phyloP scores from a whole-genome alignment of 2,329 filamentous ascomycete species.

The Rutstroemia sp. region DNA sequence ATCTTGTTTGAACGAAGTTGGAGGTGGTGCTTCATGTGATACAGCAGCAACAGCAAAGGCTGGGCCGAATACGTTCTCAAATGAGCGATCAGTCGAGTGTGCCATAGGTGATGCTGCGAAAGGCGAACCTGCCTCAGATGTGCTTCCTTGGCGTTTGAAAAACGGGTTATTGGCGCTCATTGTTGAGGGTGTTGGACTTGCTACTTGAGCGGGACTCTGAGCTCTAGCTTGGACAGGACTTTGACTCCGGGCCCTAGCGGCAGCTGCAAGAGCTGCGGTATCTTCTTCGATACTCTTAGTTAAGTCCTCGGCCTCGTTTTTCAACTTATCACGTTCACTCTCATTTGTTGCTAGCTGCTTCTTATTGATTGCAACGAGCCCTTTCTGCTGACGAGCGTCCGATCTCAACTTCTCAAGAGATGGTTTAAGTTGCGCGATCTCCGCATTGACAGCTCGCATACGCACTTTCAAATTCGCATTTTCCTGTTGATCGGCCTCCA shows the following conservation, averaged over 20 bases:
- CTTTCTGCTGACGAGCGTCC: constrained; percentile 91
- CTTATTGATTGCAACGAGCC: constrained; percentile 95
- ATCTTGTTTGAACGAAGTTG: constrained; percentile 52
- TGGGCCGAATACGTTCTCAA: constrained; percentile 81
- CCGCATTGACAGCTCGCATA: constrained; percentile 74
- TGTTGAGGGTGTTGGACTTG: constrained; percentile 62
- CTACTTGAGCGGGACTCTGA: constrained; percentile 41
- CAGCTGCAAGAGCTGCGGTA: constrained; percentile 44
- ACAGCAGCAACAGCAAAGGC: constrained; percentile 43
- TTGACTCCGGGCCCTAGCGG: constrained; percentile 28
- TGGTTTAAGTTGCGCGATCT: constrained; percentile 77
- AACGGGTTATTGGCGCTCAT: constrained; percentile 89
- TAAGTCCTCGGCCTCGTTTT: constrained; percentile 66
- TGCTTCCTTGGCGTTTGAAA: constrained; percentile 65
- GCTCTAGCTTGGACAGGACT: constrained; percentile 23
- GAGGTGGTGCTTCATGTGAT: constrained; percentile 37
- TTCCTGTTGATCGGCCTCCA: constrained; percentile 84
- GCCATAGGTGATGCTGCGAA: constrained; percentile 31
- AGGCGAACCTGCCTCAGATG: constrained; percentile 41
- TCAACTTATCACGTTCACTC: constrained; percentile 79
- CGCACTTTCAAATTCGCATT: constrained; percentile 80
- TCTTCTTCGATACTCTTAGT: constrained; percentile 55
- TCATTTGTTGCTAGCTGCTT: constrained; percentile 92
- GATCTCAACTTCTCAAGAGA: constrained; percentile 89
- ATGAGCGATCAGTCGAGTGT: constrained; percentile 55